Evolutionary conservation across 495 filamentous ascomycete species (phyloP), one percentile per base, ranked within the genome.

Genomic region (Penicillium silybi): DNA sequence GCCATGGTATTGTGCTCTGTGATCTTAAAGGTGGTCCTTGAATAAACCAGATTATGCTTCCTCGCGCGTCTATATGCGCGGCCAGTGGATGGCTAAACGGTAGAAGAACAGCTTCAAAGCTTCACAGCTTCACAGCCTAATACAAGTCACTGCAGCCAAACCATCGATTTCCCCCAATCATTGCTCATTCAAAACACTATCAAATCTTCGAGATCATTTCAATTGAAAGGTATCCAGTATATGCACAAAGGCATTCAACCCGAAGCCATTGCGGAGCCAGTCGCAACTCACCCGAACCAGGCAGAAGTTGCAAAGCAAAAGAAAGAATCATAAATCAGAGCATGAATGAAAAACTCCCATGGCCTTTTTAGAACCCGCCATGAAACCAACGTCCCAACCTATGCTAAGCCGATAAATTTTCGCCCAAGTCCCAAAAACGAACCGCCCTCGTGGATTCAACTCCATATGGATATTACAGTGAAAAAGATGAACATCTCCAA

Each of bases 361-460:
- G 52, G 47, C 46, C n/a, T 48, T 49, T 32, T 32, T 3, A 13
- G 13, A 19, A 48, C 42, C 61, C 17, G 23, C 51, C 52, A 52
- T 49, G 11, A 32, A 40, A 48, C 52, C 52, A 34, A 44, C 41
- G 47, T 41, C 46, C 49, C 49, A 45, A 38, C 39, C 57, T 49
- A 60, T 59, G 56, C 52, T 55, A 53, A 46, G 16, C 53, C 46
- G 18, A 23, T 34, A 48, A 52, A 49, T 42, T 48, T 48, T 32
- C 10, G 29, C 38, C 52, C 45, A 27, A 48, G 9, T 32, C 29
- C 29, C 29, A 32, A 32, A 23, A 32, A 8, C 11, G 29, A 32
- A 13, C 29, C 29, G 10, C 29, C 29, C 29, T 32, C 22, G 13
- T 32, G 29, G 29, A 11, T 32, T 32, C 10, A 32, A 32, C 29